A percentile compares a stretch with the other conserved stretches of the same genome.
phyloP scores from a whole-genome alignment of 23 red algal genomes.

The Agarophyton chilense region DNA sequence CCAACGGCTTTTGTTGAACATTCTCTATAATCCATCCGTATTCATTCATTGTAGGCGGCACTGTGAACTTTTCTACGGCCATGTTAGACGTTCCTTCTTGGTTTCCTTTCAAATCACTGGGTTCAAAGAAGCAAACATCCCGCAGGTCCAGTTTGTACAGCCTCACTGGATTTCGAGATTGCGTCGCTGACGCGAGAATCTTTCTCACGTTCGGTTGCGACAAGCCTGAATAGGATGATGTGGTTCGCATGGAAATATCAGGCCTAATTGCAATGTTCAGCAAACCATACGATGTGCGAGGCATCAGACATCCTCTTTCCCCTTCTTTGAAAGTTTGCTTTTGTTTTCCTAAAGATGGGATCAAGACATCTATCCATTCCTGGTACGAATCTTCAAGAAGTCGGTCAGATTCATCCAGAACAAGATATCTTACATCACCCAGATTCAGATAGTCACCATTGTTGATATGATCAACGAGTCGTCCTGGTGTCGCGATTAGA shows the following conservation, averaged over 20 bases:
- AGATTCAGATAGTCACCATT: constrained; percentile 51
- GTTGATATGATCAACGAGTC: constrained; percentile 79
- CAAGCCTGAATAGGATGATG: not conserved
- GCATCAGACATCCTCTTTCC: not conserved
- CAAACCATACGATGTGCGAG: constrained; percentile 4
- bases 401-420: constrained; percentile 96
- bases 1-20: constrained; percentile 54
- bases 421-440: constrained; percentile 66
- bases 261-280: constrained; percentile 45
- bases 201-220: constrained; percentile 67
- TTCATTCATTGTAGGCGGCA: constrained; percentile 38
- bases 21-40: constrained; percentile 37
- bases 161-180: constrained; percentile 70
- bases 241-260: constrained; percentile 4
- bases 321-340: not conserved
- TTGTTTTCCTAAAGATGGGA: constrained; percentile 31
- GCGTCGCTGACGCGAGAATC: constrained; percentile 85
- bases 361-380: constrained; percentile 57
- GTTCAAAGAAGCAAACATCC: constrained; percentile 18
- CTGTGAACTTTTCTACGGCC: not conserved
- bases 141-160: constrained; percentile 65
- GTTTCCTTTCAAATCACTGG: constrained; percentile 2
- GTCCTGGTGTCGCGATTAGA: constrained; percentile 85
- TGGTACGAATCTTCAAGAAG: constrained; percentile 78
- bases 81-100: not conserved